These are phyloP conservation scores for Dactylorhiza incarnata DNA, from an alignment of 106 monocot genomes.

Conservation along the genomic window DNA sequence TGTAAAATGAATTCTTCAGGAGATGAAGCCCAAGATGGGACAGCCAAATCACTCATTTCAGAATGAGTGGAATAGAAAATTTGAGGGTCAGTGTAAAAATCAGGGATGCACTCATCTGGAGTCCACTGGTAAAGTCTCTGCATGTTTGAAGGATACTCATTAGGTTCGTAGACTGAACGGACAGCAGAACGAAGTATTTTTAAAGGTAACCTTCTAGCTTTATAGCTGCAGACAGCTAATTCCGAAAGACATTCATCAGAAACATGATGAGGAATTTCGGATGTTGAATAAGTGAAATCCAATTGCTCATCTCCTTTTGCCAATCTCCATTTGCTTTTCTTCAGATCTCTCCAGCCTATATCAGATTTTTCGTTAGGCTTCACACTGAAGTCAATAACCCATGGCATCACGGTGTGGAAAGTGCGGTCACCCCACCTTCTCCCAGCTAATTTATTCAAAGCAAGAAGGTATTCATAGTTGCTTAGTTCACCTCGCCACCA, in stretches of 20 bases:
- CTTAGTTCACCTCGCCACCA: constrained; percentile 93
- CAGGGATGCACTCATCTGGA: constrained; percentile 97
- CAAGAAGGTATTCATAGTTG: constrained; percentile 90
- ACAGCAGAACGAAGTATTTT: constrained; percentile 77
- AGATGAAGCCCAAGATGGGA: constrained; percentile 79
- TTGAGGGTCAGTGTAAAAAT: constrained; percentile 87
- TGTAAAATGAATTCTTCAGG: constrained; percentile 81
- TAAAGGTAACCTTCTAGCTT: constrained; percentile 89
- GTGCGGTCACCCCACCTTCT: constrained; percentile 96
- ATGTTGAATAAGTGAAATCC: constrained; percentile 91
- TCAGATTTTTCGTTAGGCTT: constrained; percentile 79
- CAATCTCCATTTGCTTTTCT: constrained; percentile 93
- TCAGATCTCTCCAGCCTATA: constrained; percentile 90
- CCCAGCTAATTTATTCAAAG: constrained; percentile 87
- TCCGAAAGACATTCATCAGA: constrained; percentile 99
- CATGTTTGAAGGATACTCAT: constrained; percentile 98
- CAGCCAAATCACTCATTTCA: constrained; percentile 83
- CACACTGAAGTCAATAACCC: constrained; percentile 95
- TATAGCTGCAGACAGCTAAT: constrained; percentile 96
- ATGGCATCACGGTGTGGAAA: constrained; percentile 94
- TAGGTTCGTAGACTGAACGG: constrained; percentile 93
- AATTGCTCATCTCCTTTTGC: constrained; percentile 98
- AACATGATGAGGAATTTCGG: constrained; percentile 95
- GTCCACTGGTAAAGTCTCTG: constrained; percentile 99
- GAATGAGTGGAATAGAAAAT: constrained; percentile 76